These are phyloP conservation scores for Myrmaecium sp. DNA, from an alignment of 2,329 filamentous ascomycete species.

Conservation along the genomic window DNA sequence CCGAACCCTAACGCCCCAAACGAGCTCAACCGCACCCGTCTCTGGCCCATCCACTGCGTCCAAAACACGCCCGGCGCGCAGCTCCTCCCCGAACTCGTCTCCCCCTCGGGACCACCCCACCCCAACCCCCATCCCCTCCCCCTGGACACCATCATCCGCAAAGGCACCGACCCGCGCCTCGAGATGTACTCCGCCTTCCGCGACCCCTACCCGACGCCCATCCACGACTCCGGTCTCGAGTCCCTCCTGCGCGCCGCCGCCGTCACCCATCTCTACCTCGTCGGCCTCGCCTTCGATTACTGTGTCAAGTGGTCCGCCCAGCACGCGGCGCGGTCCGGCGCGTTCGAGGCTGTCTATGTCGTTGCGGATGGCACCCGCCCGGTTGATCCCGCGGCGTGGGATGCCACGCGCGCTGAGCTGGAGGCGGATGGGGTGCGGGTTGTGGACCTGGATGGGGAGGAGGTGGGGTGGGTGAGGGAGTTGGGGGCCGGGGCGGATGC, in stretches of 20 bases:
- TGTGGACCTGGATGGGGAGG: slow-evolving; percentile 38
- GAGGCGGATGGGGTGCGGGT: slow-evolving; percentile 43
- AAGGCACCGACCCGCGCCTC: slow-evolving; percentile 55
- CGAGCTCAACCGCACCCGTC: slow-evolving; percentile 46
- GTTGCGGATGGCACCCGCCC: slow-evolving; percentile 63
- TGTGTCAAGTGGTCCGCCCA: slow-evolving; percentile 73
- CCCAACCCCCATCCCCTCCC: no score
- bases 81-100: slow-evolving; percentile 50
- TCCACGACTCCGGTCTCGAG: slow-evolving; percentile 46
- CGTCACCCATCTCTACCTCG: slow-evolving; percentile 68
- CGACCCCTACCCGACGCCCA: slow-evolving; percentile 52
- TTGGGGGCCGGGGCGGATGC: no score
- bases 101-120: no score
- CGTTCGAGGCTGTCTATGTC: slow-evolving; percentile 56
- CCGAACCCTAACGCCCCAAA: slow-evolving; percentile 45
- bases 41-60: slow-evolving; percentile 90
- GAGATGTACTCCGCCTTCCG: slow-evolving; percentile 94
- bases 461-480: slow-evolving; percentile 35
- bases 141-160: slow-evolving; percentile 47
- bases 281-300: slow-evolving; percentile 75
- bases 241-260: slow-evolving; percentile 35
- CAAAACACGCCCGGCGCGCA: slow-evolving; percentile 54
- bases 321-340: slow-evolving; percentile 61
- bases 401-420: slow-evolving; percentile 36
- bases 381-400: slow-evolving; percentile 48